A percentile compares a stretch with the other conserved stretches of the same genome.
Evolutionary conservation across 352 stramenopile genomes (phyloP).

Genomic region (Pythium coloratum): DNA sequence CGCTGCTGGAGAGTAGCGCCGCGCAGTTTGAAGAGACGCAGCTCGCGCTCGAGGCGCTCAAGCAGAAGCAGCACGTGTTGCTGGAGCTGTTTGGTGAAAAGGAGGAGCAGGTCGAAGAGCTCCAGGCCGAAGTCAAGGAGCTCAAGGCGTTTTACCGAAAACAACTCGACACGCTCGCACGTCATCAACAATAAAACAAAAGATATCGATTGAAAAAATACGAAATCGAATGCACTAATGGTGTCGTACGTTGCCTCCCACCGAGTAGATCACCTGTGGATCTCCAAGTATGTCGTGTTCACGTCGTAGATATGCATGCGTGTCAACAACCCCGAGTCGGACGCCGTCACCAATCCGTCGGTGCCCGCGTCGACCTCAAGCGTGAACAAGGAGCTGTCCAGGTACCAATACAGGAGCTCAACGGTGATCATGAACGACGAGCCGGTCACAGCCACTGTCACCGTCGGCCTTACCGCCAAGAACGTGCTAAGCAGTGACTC

Average conservation of each 20-base stretch:
- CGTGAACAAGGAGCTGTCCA: not conserved
- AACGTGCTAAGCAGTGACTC: not conserved
- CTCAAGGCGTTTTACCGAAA: constrained; percentile 82
- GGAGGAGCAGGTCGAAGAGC: constrained; percentile 83
- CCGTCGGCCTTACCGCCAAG: not conserved
- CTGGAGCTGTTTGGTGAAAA: constrained; percentile 86
- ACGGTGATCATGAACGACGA: not conserved
- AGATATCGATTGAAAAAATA: no score
- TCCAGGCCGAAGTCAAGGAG: constrained; percentile 73
- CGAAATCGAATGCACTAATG: no score
- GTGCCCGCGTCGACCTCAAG: not conserved
- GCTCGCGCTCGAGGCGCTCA: constrained; percentile 50
- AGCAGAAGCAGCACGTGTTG: constrained; percentile 79
- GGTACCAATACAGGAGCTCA: not conserved
- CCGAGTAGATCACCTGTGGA: not conserved
- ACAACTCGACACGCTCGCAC: constrained; percentile 67
- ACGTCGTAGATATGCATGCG: constrained; percentile 19
- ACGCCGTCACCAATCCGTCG: not conserved
- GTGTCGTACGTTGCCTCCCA: no score
- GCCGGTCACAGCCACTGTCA: not conserved
- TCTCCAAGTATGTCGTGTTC: not conserved
- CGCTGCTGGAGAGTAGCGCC: constrained; percentile 64
- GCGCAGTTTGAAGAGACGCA: constrained; percentile 48
- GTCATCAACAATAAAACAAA: constrained; percentile 43
- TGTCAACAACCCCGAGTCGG: constrained; percentile 4